Percentiles rank a stretch among this genome's conserved stretches.
Evolutionary conservation across 1,284 basidiomycete species (phyloP).

Genomic region (Wallemia ichthyophaga): DNA sequence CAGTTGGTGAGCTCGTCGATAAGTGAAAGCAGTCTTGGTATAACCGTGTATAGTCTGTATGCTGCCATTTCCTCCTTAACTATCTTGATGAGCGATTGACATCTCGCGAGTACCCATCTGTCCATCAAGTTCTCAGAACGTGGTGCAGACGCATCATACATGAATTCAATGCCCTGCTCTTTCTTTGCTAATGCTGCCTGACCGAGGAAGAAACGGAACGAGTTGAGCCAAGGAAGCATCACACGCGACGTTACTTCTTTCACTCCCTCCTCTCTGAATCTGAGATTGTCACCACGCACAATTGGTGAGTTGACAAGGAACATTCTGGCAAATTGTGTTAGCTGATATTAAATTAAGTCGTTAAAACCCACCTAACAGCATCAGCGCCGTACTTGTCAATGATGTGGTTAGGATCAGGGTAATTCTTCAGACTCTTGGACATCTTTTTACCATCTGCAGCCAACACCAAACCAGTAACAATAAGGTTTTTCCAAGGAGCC

Average conservation of each 20-base stretch:
- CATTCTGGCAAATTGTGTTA: conserved; percentile 25
- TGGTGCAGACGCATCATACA: conserved; percentile 60
- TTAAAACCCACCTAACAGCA: conserved; percentile 37
- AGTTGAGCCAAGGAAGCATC: conserved; percentile 94
- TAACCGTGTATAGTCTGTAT: conserved; percentile 93
- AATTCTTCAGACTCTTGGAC: conserved; percentile 94
- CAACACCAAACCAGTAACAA: conserved; percentile 80
- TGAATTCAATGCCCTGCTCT: conserved; percentile 43
- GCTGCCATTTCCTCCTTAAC: conserved; percentile 83
- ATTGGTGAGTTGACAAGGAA: conserved; percentile 98
- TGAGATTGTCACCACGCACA: conserved; percentile 85
- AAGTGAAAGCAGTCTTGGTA: conserved; percentile 69
- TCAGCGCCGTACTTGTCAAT: conserved; percentile 86
- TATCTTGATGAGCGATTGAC: conserved; percentile 77
- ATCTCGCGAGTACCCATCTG: conserved; percentile 85
- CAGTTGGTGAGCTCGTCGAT: conserved; percentile 95
- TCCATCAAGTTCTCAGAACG: conserved; percentile 88
- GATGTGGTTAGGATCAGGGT: conserved; percentile 82
- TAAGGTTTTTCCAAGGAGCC: conserved; percentile 96
- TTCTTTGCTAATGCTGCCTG: conserved; percentile 73
- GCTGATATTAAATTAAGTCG: conserved; percentile 1
- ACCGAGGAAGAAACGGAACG: conserved; percentile 97
- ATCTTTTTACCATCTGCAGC: conserved; percentile 98
- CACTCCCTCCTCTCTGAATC: conserved; percentile 94
- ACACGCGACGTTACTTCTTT: conserved; percentile 84